Conservation (phyloP, 1,284 basidiomycete species). For the Cryptococcus jaspeensis region DNA sequence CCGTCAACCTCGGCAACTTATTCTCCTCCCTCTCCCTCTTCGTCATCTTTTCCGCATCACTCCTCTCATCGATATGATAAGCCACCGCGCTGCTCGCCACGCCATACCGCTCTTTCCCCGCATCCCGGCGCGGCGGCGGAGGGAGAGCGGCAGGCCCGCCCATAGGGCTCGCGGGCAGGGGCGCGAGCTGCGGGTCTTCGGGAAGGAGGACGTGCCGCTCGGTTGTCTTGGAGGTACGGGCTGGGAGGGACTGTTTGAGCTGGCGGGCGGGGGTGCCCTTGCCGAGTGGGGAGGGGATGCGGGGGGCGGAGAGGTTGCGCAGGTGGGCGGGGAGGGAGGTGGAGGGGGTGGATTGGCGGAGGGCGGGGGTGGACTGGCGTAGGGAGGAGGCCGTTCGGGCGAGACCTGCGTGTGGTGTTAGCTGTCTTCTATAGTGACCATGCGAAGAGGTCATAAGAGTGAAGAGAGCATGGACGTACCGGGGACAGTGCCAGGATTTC, state of each 20-base stretch:
- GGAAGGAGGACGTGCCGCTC: constrained; percentile 90
- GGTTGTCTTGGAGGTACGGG: constrained; percentile 81
- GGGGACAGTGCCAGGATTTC: constrained; percentile 46
- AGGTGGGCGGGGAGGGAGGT: constrained; percentile 47
- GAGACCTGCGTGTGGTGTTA: constrained; percentile 29
- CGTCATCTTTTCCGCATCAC: constrained; percentile 56
- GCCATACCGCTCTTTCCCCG: not conserved
- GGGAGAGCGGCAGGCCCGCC: constrained; percentile 22
- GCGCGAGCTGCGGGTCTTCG: constrained; percentile 83
- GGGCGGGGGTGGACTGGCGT: constrained; percentile 37
- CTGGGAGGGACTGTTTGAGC: constrained; percentile 55
- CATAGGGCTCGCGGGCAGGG: constrained; percentile 55
- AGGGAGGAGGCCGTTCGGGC: constrained; percentile 49
- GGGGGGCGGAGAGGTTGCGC: constrained; percentile 43
- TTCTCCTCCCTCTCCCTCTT: constrained; percentile 71
- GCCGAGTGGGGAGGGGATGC: constrained; percentile 49
- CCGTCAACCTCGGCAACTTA: constrained; percentile 74
- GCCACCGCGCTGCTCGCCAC: not conserved
- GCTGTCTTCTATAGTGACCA: too few species aligned
- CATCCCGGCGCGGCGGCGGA: constrained; percentile 8
- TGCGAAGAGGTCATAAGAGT: not conserved
- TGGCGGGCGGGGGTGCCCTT: constrained; percentile 46
- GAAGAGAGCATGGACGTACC: constrained; percentile 20
- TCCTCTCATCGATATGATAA: constrained; percentile 35
- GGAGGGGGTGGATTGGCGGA: constrained; percentile 31